Conservation (phyloP, 768 basidiomycete genomes). For the Thelephora aurantiotincta region DNA sequence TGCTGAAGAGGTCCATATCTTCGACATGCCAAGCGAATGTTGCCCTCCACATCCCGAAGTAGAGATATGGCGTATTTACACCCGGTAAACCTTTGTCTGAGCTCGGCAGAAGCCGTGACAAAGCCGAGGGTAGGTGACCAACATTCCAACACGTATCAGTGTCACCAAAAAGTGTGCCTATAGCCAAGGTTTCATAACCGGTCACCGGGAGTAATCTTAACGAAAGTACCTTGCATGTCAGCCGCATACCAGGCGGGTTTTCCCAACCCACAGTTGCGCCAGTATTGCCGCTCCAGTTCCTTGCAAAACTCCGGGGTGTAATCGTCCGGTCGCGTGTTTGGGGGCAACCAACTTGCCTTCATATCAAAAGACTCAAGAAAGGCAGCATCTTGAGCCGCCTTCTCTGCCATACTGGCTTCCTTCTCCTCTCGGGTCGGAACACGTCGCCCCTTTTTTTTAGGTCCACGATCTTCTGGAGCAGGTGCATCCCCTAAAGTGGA, state of each 20-base stretch:
- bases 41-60: slow-evolving; percentile 99
- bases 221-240: slow-evolving; percentile 67
- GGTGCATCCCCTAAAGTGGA: slow-evolving; percentile 9
- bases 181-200: slow-evolving; percentile 2
- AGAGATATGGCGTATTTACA: slow-evolving; percentile 94
- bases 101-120: slow-evolving; percentile 64
- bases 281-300: slow-evolving; percentile 78
- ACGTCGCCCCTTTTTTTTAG: slow-evolving; percentile 27
- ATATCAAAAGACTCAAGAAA: slow-evolving; percentile 70
- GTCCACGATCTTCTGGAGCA: slow-evolving; percentile 18
- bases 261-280: slow-evolving; percentile 82
- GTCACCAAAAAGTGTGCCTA: slow-evolving; percentile 60
- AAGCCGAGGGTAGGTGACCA: slow-evolving; percentile 74
- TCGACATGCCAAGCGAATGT: slow-evolving; percentile 99
- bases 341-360: slow-evolving; percentile 65
- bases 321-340: slow-evolving; percentile 53
- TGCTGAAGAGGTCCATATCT: slow-evolving; percentile 98
- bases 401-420: slow-evolving; percentile 35
- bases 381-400: slow-evolving; percentile 25
- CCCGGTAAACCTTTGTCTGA: slow-evolving; percentile 70
- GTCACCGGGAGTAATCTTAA: neutral
- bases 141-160: slow-evolving; percentile 86
- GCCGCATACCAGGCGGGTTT: slow-evolving; percentile 97
- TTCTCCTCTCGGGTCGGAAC: slow-evolving; percentile 24
- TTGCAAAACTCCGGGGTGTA: slow-evolving; percentile 84